A percentile compares a stretch with the other conserved stretches of the same genome.
Evolutionary conservation across 768 basidiomycete genomes (phyloP).

Genomic region (Rhodotorula kratochvilovae): DNA sequence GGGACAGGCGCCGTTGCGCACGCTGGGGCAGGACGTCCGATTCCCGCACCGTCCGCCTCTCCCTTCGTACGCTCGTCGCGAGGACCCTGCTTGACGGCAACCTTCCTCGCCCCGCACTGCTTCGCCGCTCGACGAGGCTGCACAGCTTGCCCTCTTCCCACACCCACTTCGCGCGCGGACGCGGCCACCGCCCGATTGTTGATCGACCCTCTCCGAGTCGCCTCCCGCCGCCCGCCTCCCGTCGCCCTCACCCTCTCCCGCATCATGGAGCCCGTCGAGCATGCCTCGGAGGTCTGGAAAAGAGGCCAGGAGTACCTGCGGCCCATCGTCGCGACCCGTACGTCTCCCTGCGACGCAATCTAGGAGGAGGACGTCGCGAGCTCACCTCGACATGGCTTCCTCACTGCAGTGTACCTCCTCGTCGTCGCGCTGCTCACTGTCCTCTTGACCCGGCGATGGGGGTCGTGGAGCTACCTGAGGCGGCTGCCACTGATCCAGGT

Average conservation of each 20-base stretch:
- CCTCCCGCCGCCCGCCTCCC: too few species aligned
- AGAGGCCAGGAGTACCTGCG: slow-evolving; percentile 8
- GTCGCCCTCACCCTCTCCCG: too few species aligned
- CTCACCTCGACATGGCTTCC: not conserved
- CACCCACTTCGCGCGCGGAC: too few species aligned
- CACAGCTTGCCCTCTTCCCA: too few species aligned
- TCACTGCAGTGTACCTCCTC: slow-evolving; percentile 20
- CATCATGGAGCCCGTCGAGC: not conserved
- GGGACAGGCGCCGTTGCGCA: too few species aligned
- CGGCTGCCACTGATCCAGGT: slow-evolving; percentile 21
- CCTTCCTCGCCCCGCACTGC: too few species aligned
- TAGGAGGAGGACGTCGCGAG: too few species aligned
- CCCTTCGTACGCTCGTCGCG: too few species aligned
- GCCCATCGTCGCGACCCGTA: slow-evolving; percentile 21
- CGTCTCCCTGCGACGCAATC: not conserved
- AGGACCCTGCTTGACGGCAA: too few species aligned
- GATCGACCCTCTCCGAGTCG: not conserved
- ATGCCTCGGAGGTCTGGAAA: slow-evolving; percentile 18
- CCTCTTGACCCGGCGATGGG: slow-evolving; percentile 8
- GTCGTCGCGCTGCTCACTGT: slow-evolving; percentile 15
- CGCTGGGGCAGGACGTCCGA: too few species aligned
- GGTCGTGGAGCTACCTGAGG: slow-evolving; percentile 10
- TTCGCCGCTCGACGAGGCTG: too few species aligned
- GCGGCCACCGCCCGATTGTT: not conserved
- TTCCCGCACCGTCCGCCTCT: too few species aligned